Percentiles rank a stretch among this genome's conserved stretches.
Conservation (phyloP, 371 early-diverging fungal species). For the Syncephalastrum monosporum region DNA sequence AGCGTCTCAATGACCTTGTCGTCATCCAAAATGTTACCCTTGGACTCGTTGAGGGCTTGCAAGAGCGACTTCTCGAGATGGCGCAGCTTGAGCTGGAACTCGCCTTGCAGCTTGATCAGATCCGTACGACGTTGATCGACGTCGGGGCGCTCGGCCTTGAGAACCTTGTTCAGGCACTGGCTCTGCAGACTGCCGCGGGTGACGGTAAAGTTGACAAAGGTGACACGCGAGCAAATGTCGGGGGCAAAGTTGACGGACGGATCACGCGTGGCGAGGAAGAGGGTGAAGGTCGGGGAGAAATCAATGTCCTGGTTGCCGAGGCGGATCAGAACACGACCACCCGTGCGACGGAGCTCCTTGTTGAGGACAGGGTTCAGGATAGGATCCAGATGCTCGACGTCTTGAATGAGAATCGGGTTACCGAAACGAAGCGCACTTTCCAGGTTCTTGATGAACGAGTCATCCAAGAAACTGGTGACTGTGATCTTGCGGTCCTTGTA, state of each 20-base stretch:
- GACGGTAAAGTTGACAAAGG: constrained; percentile 98
- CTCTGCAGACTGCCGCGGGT: constrained; percentile 94
- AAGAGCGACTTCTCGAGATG: constrained; percentile 93
- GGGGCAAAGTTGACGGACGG: constrained; percentile 92
- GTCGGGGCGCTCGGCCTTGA: constrained; percentile 94
- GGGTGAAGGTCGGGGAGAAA: constrained; percentile 95
- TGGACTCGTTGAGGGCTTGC: constrained; percentile 90
- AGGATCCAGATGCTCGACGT: constrained; percentile 96
- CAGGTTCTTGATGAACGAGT: constrained; percentile 94
- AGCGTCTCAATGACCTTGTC: constrained; percentile 92
- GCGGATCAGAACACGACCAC: constrained; percentile 95
- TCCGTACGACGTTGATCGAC: constrained; percentile 92
- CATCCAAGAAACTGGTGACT: constrained; percentile 96
- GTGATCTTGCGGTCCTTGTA: constrained; percentile 88
- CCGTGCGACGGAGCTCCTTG: constrained; percentile 93
- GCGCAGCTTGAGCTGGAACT: constrained; percentile 90
- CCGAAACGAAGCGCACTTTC: constrained; percentile 98
- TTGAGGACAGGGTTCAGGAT: constrained; percentile 97
- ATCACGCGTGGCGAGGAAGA: constrained; percentile 94
- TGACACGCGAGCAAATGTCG: constrained; percentile 95
- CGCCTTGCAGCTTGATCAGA: constrained; percentile 92
- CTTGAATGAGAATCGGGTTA: constrained; percentile 95
- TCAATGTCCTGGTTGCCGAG: constrained; percentile 97
- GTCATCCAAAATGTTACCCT: constrained; percentile 97
- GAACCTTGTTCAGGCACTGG: constrained; percentile 94